Percentiles rank a stretch among this genome's conserved stretches.
These are phyloP conservation scores for Aspergillus nomiae DNA, from an alignment of 2,329 filamentous ascomycete species.

Conservation along the genomic window DNA sequence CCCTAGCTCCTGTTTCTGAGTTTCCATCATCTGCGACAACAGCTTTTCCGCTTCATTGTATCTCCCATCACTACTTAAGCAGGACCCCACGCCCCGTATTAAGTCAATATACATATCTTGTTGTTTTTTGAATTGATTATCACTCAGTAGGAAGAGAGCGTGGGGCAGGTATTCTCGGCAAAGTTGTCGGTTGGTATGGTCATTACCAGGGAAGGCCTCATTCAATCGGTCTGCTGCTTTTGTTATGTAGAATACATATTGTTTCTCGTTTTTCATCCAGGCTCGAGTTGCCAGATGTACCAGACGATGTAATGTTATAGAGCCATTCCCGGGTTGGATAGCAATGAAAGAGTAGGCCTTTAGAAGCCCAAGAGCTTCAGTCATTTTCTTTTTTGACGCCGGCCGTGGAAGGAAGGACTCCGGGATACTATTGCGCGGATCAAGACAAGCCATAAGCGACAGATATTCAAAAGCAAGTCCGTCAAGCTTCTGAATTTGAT, in stretches of 20 bases:
- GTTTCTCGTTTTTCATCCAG: constrained; percentile 14
- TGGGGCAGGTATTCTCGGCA: constrained; percentile 19
- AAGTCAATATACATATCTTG: background rate
- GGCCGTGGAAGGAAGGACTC: constrained; percentile 13
- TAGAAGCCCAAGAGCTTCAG: constrained; percentile 16
- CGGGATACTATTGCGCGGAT: constrained; percentile 16
- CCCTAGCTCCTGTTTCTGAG: constrained; percentile 8
- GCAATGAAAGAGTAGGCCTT: constrained; percentile 18
- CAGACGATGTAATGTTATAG: constrained; percentile 17
- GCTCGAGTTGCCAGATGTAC: constrained; percentile 17
- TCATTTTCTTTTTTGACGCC: background rate
- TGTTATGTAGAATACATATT: background rate
- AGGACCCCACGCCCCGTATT: background rate
- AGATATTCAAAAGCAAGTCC: constrained; percentile 12
- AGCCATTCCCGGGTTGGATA: background rate
- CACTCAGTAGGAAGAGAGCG: constrained; percentile 1
- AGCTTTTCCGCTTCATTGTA: constrained; percentile 7
- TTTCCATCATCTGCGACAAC: background rate
- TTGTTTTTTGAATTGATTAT: background rate
- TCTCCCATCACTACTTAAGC: constrained; percentile 6
- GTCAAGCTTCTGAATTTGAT: constrained; percentile 11
- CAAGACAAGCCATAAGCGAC: background rate
- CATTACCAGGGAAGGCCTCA: constrained; percentile 8
- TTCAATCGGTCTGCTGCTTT: constrained; percentile 7
- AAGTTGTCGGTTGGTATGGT: constrained; percentile 10